Conservation (phyloP, 1,284 basidiomycete genomes). For the Rhodotorula sp. region DNA sequence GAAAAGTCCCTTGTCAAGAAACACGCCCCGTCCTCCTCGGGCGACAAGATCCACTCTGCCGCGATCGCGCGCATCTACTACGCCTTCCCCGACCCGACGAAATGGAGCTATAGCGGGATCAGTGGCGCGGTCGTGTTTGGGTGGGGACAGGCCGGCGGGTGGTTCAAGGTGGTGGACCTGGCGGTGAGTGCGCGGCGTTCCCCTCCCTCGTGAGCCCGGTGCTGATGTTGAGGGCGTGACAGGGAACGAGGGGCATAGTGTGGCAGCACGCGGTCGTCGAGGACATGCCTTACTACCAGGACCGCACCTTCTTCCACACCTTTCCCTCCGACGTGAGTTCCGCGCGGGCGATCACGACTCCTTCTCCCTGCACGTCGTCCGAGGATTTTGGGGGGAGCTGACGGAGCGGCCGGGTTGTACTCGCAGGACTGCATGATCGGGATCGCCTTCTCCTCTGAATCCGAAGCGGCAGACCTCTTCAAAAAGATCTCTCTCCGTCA, state of each 20-base stretch:
- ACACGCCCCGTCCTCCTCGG: slow-evolving; percentile 23
- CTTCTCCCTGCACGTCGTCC: no score
- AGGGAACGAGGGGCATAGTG: slow-evolving; percentile 73
- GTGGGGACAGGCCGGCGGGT: slow-evolving; percentile 58
- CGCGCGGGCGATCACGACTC: background rate
- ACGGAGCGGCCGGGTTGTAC: no score
- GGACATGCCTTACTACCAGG: slow-evolving; percentile 77
- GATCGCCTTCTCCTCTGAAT: slow-evolving; percentile 83
- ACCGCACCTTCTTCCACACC: slow-evolving; percentile 89
- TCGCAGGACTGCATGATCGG: slow-evolving; percentile 79
- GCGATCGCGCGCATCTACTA: slow-evolving; percentile 83
- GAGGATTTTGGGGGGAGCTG: no score
- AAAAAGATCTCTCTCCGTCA: slow-evolving; percentile 75
- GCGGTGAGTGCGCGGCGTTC: slow-evolving; percentile 37
- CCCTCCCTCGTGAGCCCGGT: slow-evolving; percentile 46
- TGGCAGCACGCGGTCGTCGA: slow-evolving; percentile 95
- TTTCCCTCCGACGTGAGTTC: slow-evolving; percentile 83
- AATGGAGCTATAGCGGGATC: slow-evolving; percentile 81
- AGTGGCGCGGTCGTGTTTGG: slow-evolving; percentile 77
- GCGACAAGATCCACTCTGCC: slow-evolving; percentile 63
- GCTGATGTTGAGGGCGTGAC: background rate
- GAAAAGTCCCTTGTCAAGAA: slow-evolving; percentile 43
- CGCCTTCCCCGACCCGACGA: slow-evolving; percentile 65
- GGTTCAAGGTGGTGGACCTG: slow-evolving; percentile 77
- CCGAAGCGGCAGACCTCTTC: slow-evolving; percentile 80